Conservation (phyloP, 805 yeast species). For the Candida hungchunana region DNA sequence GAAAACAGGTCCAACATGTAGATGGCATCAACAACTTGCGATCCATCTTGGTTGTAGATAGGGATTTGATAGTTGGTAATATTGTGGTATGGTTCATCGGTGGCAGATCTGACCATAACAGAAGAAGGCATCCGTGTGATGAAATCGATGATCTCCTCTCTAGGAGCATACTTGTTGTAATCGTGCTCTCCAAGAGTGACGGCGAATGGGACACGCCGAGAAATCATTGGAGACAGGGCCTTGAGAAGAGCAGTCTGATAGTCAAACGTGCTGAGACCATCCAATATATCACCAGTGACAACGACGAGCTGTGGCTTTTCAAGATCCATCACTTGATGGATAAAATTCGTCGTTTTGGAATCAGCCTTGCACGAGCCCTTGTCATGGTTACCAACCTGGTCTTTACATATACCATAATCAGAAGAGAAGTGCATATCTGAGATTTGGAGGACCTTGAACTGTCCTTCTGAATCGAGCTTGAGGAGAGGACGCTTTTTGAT, state of each 20-base stretch:
- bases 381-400: conserved; percentile 27
- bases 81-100: conserved; percentile 30
- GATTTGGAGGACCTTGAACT: conserved; percentile 58
- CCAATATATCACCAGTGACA: conserved; percentile 61
- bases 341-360: conserved; percentile 44
- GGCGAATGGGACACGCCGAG: conserved; percentile 55
- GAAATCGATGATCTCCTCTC: conserved; percentile 41
- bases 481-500: conserved; percentile 13
- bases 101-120: conserved; percentile 18
- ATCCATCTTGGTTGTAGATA: conserved; percentile 30
- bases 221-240: conserved; percentile 50
- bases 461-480: conserved; percentile 29
- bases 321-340: conserved; percentile 45
- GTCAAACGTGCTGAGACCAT: conserved; percentile 54
- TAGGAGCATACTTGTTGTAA: conserved; percentile 44
- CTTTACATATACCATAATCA: conserved; percentile 51
- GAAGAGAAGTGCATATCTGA: conserved; percentile 65
- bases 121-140: conserved; percentile 49
- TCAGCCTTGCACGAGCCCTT: conserved; percentile 47
- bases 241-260: conserved; percentile 58
- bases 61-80: conserved; percentile 46
- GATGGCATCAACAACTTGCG: conserved; percentile 32
- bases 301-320: conserved; percentile 63
- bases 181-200: conserved; percentile 60
- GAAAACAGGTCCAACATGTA: conserved; percentile 54